Base-by-base conservation (phyloP, 805 yeast species). In the Spencermartinsiella europaea region DNA sequence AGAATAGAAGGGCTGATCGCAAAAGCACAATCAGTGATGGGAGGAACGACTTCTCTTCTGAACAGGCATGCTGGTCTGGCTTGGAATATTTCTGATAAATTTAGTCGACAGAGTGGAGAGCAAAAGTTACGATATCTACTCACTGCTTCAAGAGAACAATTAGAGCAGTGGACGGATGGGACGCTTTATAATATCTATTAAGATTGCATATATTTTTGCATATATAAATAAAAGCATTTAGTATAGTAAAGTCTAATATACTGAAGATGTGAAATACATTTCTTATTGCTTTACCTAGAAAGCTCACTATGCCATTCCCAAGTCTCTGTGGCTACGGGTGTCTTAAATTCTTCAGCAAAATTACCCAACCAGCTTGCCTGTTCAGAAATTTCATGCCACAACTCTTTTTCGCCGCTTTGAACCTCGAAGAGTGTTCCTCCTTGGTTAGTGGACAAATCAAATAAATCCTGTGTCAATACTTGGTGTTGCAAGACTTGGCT, bases 321-420 rank as follows among this genome's bases (percentile, higher is more conserved):
- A 8, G 21, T 38, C 22, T 41, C 50, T 34, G 40, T 39, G n/a
- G n/a, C n/a, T 5, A 51, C 33, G 38, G 46, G 21, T 16, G 39
- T 34, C 39, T 20, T 42, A 19, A 50, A 49, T 34, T 52, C 55
- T 19, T 52, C 55, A 38, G 54, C 44, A 10, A 50, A 21, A 22
- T 50, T 52, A 15, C 49, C 49, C n/a, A 52, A 45, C 55, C 55
- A 52, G 17, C 44, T 39, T 3, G 46, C 52, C 31, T 52, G 51
- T 14, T 34, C 40, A 17, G 53, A 36, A 19, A 52, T 52, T 43
- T 52, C 53, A 12, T 44, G 41, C 55, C 55, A 52, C 8, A 52
- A 40, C 7, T 38, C 55, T 21, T 41, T 42, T 19, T 52, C 55
- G 14, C 20, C 28, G 39, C 27, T 21, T n/a, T n/a, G 42, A 12